phyloP scores from a whole-genome alignment of 2,329 filamentous ascomycete species.

The Emergomyces pasteurianus region DNA sequence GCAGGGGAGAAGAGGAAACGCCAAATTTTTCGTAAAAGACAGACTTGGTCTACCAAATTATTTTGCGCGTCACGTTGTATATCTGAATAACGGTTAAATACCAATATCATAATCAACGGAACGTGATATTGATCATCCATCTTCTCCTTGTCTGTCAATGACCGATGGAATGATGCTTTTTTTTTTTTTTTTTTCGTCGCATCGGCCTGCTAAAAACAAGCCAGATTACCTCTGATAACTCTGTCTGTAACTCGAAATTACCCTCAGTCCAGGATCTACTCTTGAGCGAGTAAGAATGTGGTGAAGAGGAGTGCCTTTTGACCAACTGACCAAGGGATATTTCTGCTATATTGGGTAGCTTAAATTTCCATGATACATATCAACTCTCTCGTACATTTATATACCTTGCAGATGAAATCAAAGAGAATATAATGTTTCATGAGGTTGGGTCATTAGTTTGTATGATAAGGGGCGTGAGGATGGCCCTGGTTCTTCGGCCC shows the following conservation, averaged over 20 bases:
- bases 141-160: not conserved
- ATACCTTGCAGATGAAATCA: not conserved
- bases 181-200: not conserved
- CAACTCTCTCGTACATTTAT: not conserved
- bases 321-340: not conserved
- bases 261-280: not conserved
- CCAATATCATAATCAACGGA: not conserved
- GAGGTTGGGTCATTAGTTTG: not conserved
- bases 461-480: not conserved
- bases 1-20: not conserved
- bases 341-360: not conserved
- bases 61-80: not conserved
- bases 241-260: not conserved
- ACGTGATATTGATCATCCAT: not conserved
- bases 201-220: not conserved
- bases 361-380: not conserved
- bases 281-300: not conserved
- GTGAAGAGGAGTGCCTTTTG: not conserved
- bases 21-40: not conserved
- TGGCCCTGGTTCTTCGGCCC: not conserved
- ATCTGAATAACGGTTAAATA: not conserved
- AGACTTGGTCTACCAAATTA: not conserved
- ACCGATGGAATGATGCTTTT: not conserved
- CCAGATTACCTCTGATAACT: not conserved
- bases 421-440: not conserved